These are phyloP conservation scores for Lasiodiplodia citricola DNA, from an alignment of 2,329 filamentous ascomycete genomes.

Conservation along the genomic window DNA sequence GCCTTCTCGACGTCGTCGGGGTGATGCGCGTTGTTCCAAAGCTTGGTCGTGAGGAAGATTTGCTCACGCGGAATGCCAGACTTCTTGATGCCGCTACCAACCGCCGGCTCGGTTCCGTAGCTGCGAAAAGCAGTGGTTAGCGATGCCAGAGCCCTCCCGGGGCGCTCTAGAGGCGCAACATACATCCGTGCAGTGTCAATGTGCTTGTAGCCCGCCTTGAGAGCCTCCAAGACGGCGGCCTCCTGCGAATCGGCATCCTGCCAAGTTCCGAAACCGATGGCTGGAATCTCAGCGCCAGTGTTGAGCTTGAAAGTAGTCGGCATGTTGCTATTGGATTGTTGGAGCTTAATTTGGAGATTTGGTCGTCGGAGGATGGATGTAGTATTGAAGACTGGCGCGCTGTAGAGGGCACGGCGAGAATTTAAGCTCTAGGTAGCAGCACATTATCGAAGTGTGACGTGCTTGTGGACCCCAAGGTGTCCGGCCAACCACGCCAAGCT, in stretches of 20 bases:
- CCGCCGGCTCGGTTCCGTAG: constrained; percentile 82
- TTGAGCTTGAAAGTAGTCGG: constrained; percentile 61
- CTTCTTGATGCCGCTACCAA: constrained; percentile 79
- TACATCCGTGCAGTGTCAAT: constrained; percentile 59
- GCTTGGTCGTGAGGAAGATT: constrained; percentile 90
- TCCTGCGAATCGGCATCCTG: constrained; percentile 72
- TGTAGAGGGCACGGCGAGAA: not conserved
- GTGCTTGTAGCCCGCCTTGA: constrained; percentile 44
- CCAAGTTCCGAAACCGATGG: constrained; percentile 81
- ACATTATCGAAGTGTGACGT: not conserved
- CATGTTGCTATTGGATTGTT: constrained; percentile 22
- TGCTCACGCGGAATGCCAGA: constrained; percentile 83
- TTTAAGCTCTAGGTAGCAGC: not conserved
- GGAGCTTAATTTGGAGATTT: not conserved
- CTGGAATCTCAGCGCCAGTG: constrained; percentile 72
- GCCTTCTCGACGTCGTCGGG: constrained; percentile 49
- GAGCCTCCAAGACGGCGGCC: constrained; percentile 57
- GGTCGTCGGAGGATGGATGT: not conserved
- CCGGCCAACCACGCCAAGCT: not conserved
- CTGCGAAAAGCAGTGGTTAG: constrained; percentile 49
- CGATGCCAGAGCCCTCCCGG: not conserved
- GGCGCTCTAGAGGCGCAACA: not conserved
- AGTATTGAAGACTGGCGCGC: not conserved
- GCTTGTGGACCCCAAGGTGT: not conserved
- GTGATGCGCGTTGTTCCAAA: constrained; percentile 93